Percentiles rank a stretch among this genome's conserved stretches.
These are phyloP conservation scores for Boletus edulis DNA, from an alignment of 768 basidiomycete genomes.

Conservation along the genomic window DNA sequence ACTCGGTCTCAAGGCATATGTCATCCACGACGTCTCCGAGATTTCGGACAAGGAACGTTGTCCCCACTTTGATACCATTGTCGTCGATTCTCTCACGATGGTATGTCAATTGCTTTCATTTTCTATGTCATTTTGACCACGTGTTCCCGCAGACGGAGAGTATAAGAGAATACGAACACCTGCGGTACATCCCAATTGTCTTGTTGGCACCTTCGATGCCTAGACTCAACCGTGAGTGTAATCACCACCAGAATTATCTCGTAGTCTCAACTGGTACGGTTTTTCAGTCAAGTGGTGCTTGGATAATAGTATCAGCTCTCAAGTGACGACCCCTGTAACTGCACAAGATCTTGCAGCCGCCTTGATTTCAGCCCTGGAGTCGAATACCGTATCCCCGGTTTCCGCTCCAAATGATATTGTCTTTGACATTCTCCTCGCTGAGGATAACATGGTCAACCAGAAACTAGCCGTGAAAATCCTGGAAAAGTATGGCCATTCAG, in stretches of 20 bases:
- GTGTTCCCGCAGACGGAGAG: constrained; percentile 66
- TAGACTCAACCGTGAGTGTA: constrained; percentile 64
- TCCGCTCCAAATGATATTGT: constrained; percentile 81
- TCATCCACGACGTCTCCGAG: constrained; percentile 76
- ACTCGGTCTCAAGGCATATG: constrained; percentile 73
- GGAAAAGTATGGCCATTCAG: constrained; percentile 92
- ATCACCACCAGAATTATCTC: not conserved
- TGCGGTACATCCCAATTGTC: constrained; percentile 96
- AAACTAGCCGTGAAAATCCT: constrained; percentile 95
- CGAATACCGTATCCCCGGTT: constrained; percentile 88
- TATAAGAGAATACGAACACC: constrained; percentile 87
- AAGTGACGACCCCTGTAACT: constrained; percentile 87
- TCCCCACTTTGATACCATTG: constrained; percentile 92
- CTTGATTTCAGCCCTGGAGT: constrained; percentile 90
- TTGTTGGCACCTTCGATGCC: constrained; percentile 79
- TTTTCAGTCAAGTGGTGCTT: constrained; percentile 88
- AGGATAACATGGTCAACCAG: constrained; percentile 96
- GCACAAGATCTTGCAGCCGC: constrained; percentile 90
- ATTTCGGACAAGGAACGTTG: constrained; percentile 78
- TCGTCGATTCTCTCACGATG: constrained; percentile 84
- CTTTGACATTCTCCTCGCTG: constrained; percentile 93
- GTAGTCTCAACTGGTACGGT: constrained; percentile 2
- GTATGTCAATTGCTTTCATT: constrained; percentile 38
- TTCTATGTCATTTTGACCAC: constrained; percentile 10
- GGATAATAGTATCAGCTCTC: constrained; percentile 94